A percentile compares a stretch with the other conserved stretches of the same genome.
These are phyloP conservation scores for Ceratonia siliqua DNA, from an alignment of 306 rosid species.

Conservation along the genomic window DNA sequence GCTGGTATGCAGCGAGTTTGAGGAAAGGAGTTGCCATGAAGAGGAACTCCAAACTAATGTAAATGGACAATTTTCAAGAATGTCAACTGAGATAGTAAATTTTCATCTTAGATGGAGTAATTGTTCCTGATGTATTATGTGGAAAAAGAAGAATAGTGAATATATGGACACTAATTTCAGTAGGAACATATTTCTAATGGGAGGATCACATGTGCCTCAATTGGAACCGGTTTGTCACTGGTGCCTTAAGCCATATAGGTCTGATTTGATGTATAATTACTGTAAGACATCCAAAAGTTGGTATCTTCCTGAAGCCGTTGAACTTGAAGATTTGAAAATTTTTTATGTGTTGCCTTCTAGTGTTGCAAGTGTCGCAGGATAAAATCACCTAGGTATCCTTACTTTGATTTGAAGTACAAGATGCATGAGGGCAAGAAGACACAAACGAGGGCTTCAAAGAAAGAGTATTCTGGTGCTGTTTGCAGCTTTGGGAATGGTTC, in stretches of 20 bases:
- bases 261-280: constrained; percentile 70
- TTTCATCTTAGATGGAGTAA: too few relatives aligned
- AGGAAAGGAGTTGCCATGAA: too few relatives aligned
- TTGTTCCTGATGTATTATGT: constrained; percentile 75
- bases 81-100: too few relatives aligned
- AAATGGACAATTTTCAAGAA: too few relatives aligned
- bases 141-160: constrained; percentile 58
- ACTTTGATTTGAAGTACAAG: constrained; percentile 42
- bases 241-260: constrained; percentile 59
- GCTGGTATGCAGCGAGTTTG: too few relatives aligned
- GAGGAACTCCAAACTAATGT: too few relatives aligned
- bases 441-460: constrained; percentile 39
- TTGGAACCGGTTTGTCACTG: constrained; percentile 59
- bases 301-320: constrained; percentile 85
- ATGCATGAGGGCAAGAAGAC: constrained; percentile 40
- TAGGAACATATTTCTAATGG: constrained; percentile 60
- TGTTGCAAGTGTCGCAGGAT: constrained; percentile 85
- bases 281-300: constrained; percentile 70
- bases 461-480: constrained; percentile 44
- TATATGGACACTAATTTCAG: constrained; percentile 58
- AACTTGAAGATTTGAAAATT: constrained; percentile 70
- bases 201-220: constrained; percentile 43
- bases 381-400: constrained; percentile 74
- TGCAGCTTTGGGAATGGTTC: constrained; percentile 49
- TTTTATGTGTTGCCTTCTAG: constrained; percentile 65